A percentile compares a stretch with the other conserved stretches of the same genome.
Conservation (phyloP, 2,329 filamentous ascomycete genomes). For the Pyricularia grisea region DNA sequence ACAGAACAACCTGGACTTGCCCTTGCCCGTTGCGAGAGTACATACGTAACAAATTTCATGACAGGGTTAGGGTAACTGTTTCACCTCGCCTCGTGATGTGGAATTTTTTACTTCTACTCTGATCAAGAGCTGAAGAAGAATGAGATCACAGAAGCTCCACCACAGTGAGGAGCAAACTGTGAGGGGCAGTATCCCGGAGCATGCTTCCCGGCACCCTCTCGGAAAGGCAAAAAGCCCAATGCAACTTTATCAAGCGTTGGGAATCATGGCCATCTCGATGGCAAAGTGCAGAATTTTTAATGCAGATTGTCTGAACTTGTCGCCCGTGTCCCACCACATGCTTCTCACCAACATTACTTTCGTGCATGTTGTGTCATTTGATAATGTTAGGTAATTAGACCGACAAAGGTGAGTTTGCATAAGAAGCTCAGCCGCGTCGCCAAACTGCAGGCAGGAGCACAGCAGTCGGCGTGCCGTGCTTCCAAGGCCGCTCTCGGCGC, state of each 20-base stretch:
- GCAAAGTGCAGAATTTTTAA: neutral
- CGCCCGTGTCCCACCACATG: neutral
- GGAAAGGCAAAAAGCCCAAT: neutral
- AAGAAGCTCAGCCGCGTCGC: neutral
- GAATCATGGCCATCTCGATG: neutral
- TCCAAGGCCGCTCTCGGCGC: neutral
- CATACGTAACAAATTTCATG: neutral
- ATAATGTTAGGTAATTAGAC: neutral
- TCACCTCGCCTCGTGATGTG: neutral
- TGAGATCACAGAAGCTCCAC: neutral
- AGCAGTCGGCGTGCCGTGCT: neutral
- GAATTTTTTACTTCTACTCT: neutral
- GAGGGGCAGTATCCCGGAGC: neutral
- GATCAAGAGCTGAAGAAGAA: neutral
- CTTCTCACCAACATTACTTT: neutral
- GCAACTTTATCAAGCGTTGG: neutral
- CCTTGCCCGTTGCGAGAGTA: neutral
- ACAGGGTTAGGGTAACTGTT: neutral
- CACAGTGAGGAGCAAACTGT: neutral
- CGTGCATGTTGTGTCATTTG: neutral
- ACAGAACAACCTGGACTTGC: neutral
- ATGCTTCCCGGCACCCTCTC: neutral
- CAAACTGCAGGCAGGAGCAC: neutral
- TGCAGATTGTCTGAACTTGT: neutral
- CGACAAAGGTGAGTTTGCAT: neutral